phyloP scores from a whole-genome alignment of 768 basidiomycete genomes.

The Rhodotorula babjevae region DNA sequence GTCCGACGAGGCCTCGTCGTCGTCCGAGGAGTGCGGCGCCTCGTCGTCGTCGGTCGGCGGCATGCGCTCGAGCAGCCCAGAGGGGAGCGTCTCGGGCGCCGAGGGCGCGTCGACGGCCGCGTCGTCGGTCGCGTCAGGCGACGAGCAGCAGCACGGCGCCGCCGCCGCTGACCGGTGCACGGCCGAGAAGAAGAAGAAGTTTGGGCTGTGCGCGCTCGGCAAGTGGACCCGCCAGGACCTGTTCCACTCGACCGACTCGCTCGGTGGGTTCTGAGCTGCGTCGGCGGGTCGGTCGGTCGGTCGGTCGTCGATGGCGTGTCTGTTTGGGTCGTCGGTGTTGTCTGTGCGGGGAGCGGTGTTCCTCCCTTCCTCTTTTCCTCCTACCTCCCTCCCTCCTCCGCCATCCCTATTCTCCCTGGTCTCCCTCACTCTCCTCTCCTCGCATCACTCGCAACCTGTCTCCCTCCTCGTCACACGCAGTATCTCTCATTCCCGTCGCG shows the following conservation, averaged over 20 bases:
- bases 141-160: neutral
- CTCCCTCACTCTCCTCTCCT: neutral
- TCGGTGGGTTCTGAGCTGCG: conserved; percentile 30
- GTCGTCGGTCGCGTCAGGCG: neutral
- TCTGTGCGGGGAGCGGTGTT: neutral
- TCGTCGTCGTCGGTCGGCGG: neutral
- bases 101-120: neutral
- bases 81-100: neutral
- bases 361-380: neutral
- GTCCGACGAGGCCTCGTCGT: conserved; percentile 10
- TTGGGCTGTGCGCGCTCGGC: conserved; percentile 34
- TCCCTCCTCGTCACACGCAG: neutral
- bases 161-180: no score
- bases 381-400: no score
- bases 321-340: no score
- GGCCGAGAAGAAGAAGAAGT: conserved; percentile 27
- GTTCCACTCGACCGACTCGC: conserved; percentile 24
- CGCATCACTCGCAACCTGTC: neutral
- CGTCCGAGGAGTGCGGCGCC: neutral
- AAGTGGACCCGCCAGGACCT: conserved; percentile 32
- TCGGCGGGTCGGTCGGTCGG: neutral
- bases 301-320: no score
- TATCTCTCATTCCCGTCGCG: neutral
- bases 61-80: conserved; percentile 3
- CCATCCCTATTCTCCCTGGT: neutral